Conservation (phyloP, 1,139 yeast species). For the Wickerhamiella pararugosa region DNA sequence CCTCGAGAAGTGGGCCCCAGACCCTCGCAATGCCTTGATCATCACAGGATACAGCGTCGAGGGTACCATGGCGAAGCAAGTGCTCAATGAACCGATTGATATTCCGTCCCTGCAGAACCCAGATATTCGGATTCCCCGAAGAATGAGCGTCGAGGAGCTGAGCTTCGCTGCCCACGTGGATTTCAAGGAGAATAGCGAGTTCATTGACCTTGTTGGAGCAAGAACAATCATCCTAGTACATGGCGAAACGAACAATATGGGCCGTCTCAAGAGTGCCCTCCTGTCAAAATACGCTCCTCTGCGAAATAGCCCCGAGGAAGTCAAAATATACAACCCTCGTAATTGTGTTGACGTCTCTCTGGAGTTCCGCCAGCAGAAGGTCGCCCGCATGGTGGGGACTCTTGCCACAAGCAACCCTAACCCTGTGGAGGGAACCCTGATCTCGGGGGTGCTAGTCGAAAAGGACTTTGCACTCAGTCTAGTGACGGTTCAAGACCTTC, state of each 20-base stretch:
- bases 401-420: conserved; percentile 36
- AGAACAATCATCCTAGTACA: conserved; percentile 70
- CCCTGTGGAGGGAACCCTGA: conserved; percentile 28
- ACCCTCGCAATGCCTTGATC: conserved; percentile 72
- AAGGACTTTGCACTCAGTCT: conserved; percentile 79
- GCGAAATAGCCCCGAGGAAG: conserved; percentile 79
- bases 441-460: conserved; percentile 84
- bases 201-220: conserved; percentile 79
- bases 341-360: conserved; percentile 72
- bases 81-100: conserved; percentile 75
- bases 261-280: conserved; percentile 83
- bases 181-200: conserved; percentile 80
- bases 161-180: conserved; percentile 99
- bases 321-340: conserved; percentile 83
- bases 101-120: conserved; percentile 71
- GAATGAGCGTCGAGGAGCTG: conserved; percentile 82
- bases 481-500: conserved; percentile 69
- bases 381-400: conserved; percentile 74
- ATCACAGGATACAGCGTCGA: conserved; percentile 96
- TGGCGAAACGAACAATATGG: conserved; percentile 98
- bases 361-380: conserved; percentile 66
- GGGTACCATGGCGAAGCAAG: conserved; percentile 91
- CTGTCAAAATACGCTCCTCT: conserved; percentile 70
- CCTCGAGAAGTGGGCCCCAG: conserved; percentile 95
- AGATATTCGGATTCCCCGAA: conserved; percentile 70